Percentiles rank a stretch among this genome's conserved stretches.
Evolutionary conservation across 2,329 filamentous ascomycete species (phyloP).

Genomic region (Venturia aucupariae): DNA sequence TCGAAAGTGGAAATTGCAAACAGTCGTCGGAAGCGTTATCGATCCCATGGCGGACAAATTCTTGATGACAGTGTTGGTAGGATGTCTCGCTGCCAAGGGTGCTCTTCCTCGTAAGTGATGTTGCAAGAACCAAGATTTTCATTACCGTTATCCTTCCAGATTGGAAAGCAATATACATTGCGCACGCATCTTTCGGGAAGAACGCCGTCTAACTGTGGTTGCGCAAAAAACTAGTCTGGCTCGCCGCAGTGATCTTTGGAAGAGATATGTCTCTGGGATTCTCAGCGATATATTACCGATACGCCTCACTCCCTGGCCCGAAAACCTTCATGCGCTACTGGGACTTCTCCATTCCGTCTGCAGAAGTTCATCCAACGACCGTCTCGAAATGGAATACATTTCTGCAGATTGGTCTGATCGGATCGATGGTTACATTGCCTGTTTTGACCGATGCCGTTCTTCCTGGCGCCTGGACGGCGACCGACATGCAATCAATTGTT

Average conservation of each 20-base stretch:
- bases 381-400: slow-evolving; percentile 91
- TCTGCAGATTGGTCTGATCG: slow-evolving; percentile 78
- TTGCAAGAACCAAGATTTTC: background rate
- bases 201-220: background rate
- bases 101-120: slow-evolving; percentile 59
- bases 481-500: slow-evolving; percentile 27
- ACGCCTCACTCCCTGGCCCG: slow-evolving; percentile 84
- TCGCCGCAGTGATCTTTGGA: slow-evolving; percentile 83
- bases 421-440: slow-evolving; percentile 71
- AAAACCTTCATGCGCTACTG: slow-evolving; percentile 91
- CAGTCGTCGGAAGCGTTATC: slow-evolving; percentile 88
- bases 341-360: slow-evolving; percentile 89
- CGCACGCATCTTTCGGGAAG: background rate
- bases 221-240: slow-evolving; percentile 57
- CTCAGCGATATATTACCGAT: slow-evolving; percentile 88
- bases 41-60: slow-evolving; percentile 96
- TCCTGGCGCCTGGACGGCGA: slow-evolving; percentile 46
- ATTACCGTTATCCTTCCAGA: background rate
- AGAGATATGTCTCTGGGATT: slow-evolving; percentile 76
- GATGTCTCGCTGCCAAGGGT: slow-evolving; percentile 75
- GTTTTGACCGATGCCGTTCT: slow-evolving; percentile 9
- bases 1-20: slow-evolving; percentile 75
- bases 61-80: slow-evolving; percentile 87
- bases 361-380: slow-evolving; percentile 72
- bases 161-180: background rate